Conservation (phyloP, 2,329 filamentous ascomycete species). For the Scopulariopsis brevicaulis region DNA sequence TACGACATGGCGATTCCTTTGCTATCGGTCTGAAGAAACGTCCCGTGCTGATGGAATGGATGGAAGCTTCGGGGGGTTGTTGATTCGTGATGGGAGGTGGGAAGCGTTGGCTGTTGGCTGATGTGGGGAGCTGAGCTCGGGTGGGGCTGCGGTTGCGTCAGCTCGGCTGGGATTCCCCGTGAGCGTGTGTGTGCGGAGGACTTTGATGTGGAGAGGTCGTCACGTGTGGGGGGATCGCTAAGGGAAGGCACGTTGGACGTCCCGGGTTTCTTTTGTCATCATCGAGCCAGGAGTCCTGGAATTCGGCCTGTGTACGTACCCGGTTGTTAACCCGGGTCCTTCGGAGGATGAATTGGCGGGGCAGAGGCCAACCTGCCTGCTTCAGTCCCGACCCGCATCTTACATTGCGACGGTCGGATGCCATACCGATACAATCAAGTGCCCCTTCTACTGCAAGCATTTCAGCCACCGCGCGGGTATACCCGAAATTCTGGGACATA, state of each 20-base stretch:
- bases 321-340: no score
- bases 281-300: not conserved
- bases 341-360: no score
- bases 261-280: not conserved
- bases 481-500: no score
- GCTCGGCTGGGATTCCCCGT: not conserved
- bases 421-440: no score
- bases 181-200: no score
- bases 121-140: not conserved
- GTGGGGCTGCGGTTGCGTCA: not conserved
- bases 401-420: no score
- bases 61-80: not conserved
- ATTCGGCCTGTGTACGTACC: no score
- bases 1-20: conserved; percentile 5
- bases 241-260: not conserved
- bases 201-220: not conserved
- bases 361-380: no score
- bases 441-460: no score
- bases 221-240: not conserved
- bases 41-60: not conserved
- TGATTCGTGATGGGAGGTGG: not conserved
- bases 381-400: no score
- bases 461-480: no score
- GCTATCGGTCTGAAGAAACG: not conserved
- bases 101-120: not conserved